phyloP scores from a whole-genome alignment of 768 basidiomycete genomes.

The Hypholoma fasciculare region DNA sequence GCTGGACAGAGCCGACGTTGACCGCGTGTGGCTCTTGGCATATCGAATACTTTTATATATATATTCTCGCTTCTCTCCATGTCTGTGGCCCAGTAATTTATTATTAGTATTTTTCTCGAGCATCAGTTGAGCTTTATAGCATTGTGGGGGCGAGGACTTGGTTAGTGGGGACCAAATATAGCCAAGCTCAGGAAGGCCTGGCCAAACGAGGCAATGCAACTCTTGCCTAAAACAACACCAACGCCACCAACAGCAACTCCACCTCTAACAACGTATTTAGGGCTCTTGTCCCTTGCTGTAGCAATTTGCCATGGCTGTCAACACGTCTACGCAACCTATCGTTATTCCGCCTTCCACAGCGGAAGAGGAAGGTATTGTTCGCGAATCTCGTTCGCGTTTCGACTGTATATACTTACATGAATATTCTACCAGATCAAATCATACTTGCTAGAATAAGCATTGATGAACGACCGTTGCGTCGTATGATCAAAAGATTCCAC shows the following conservation, averaged over 20 bases:
- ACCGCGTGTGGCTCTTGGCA: not conserved
- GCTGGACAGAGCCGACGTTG: conserved; percentile 30
- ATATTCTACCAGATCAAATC: conserved; percentile 57
- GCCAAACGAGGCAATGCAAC: not conserved
- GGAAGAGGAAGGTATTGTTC: conserved; percentile 62
- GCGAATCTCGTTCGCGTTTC: not conserved
- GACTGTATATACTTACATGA: not conserved
- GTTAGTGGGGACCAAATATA: not conserved
- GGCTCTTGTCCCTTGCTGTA: not conserved
- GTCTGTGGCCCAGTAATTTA: not conserved
- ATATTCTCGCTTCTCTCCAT: not conserved
- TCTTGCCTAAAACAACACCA: not conserved
- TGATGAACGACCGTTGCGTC: conserved; percentile 76
- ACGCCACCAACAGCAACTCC: not conserved
- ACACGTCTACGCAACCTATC: conserved; percentile 20
- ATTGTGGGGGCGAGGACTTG: too few relatives aligned
- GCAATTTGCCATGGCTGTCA: conserved; percentile 11
- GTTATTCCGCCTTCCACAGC: conserved; percentile 46
- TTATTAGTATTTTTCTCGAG: not conserved
- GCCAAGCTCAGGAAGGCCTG: not conserved
- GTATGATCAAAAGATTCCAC: conserved; percentile 83
- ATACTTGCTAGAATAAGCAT: conserved; percentile 81
- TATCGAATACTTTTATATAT: not conserved
- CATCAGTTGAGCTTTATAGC: too few relatives aligned
- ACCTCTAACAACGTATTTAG: not conserved